Conservation (phyloP, 306 rosid genomes). For the Cicer yamashitae region DNA sequence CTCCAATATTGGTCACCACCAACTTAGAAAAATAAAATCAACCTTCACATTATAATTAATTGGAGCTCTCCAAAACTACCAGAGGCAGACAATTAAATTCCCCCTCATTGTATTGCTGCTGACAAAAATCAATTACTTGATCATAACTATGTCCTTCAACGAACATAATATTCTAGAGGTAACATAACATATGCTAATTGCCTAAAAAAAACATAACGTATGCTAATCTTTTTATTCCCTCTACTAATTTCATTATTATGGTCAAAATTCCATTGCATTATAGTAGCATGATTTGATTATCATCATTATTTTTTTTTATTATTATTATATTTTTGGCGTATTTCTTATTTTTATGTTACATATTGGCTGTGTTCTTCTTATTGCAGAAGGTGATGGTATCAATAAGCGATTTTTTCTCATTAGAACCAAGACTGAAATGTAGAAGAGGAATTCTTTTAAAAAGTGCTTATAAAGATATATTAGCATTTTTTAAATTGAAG, state of each 20-base stretch:
- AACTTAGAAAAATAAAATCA: neutral
- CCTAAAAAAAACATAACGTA: neutral
- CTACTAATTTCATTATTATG: neutral
- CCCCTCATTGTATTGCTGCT: neutral
- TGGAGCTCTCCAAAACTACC: slow-evolving; percentile 2
- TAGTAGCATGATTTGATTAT: no score
- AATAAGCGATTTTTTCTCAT: slow-evolving; percentile 7
- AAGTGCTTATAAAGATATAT: neutral
- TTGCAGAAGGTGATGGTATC: slow-evolving; percentile 30
- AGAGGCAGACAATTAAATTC: neutral
- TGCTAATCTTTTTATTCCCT: neutral
- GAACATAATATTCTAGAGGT: slow-evolving; percentile 19
- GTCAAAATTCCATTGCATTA: neutral
- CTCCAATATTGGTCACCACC: neutral
- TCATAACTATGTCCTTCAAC: slow-evolving; percentile 7
- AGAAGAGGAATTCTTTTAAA: slow-evolving; percentile 22
- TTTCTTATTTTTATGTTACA: neutral
- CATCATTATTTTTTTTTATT: no score
- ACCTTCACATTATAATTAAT: neutral
- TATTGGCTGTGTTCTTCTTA: neutral
- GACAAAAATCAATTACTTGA: neutral
- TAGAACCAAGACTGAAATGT: slow-evolving; percentile 1
- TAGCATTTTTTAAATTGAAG: slow-evolving; percentile 20
- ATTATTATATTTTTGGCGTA: neutral
- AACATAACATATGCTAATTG: neutral